Percentiles rank a stretch among this genome's conserved stretches.
Conservation (phyloP, 2,329 filamentous ascomycete species). For the Huntiella decipiens region DNA sequence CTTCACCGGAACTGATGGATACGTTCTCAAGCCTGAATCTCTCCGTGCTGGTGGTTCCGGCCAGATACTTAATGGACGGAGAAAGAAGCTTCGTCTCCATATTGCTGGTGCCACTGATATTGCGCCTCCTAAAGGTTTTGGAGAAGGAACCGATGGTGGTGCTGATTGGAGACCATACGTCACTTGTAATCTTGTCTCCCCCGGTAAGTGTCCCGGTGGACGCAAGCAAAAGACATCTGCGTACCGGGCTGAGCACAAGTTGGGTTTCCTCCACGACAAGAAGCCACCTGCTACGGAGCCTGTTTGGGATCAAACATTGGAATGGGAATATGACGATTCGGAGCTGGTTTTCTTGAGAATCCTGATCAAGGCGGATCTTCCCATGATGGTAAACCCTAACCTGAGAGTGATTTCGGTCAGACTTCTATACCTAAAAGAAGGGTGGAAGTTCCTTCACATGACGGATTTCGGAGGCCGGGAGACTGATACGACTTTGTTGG, state of each 20-base stretch:
- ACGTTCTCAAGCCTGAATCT: constrained; percentile 43
- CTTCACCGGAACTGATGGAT: constrained; percentile 45
- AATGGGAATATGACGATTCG: constrained; percentile 51
- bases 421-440: constrained; percentile 33
- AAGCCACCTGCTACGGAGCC: constrained; percentile 41
- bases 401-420: constrained; percentile 42
- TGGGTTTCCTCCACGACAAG: constrained; percentile 37
- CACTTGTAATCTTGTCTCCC: constrained; percentile 44
- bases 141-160: constrained; percentile 6
- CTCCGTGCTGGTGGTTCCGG: constrained; percentile 37
- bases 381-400: constrained; percentile 41
- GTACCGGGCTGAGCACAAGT: constrained; percentile 37
- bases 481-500: constrained; percentile 41
- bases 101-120: constrained; percentile 44
- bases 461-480: constrained; percentile 44
- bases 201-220: constrained; percentile 27
- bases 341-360: constrained; percentile 46
- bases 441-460: constrained; percentile 47
- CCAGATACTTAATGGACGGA: constrained; percentile 25
- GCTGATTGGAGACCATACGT: constrained; percentile 35
- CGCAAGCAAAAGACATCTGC: constrained; percentile 42
- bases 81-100: constrained; percentile 34
- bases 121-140: constrained; percentile 20
- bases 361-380: constrained; percentile 47
- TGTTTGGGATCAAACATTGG: constrained; percentile 44